These are phyloP conservation scores for Cyphellophora attinorum DNA, from an alignment of 2,329 filamentous ascomycete genomes.

Conservation along the genomic window DNA sequence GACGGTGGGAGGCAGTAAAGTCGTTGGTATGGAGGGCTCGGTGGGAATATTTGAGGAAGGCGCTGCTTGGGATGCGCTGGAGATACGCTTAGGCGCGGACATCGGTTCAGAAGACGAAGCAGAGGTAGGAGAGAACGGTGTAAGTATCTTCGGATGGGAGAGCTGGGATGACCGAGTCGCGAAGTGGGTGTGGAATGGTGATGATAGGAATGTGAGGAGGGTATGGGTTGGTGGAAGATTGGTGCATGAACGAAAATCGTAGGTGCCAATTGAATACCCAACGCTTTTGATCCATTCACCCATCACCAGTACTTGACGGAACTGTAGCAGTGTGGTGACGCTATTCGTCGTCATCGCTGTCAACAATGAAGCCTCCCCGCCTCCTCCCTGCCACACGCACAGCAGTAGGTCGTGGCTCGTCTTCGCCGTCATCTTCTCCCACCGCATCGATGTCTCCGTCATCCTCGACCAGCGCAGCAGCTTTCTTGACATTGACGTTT, in stretches of 20 bases:
- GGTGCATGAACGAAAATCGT: no score
- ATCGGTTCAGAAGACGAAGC: constrained; percentile 17
- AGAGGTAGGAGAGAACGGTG: constrained; percentile 43
- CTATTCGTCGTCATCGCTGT: constrained; percentile 18
- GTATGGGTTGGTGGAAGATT: constrained; percentile 84
- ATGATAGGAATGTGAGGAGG: constrained; percentile 78
- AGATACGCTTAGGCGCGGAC: constrained; percentile 55
- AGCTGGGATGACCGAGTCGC: constrained; percentile 74
- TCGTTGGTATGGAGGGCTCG: constrained; percentile 61
- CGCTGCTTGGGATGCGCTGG: constrained; percentile 84
- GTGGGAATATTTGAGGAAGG: constrained; percentile 78
- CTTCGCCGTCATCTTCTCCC: constrained; percentile 1
- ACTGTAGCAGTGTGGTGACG: no score
- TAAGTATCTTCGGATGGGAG: constrained; percentile 89
- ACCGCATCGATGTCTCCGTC: constrained; percentile 10
- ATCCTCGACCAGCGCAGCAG: constrained; percentile 3
- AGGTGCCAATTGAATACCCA: no score
- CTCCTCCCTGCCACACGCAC: constrained; percentile 6
- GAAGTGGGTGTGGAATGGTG: constrained; percentile 92
- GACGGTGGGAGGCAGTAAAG: constrained; percentile 75
- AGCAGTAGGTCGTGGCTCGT: constrained; percentile 1
- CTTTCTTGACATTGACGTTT: constrained; percentile 2
- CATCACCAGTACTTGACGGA: no score
- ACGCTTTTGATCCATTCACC: no score
- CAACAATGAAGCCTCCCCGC: constrained; percentile 16